Base-by-base conservation (phyloP, 1,284 basidiomycete species). In the Stygiomarasmius scandens region DNA sequence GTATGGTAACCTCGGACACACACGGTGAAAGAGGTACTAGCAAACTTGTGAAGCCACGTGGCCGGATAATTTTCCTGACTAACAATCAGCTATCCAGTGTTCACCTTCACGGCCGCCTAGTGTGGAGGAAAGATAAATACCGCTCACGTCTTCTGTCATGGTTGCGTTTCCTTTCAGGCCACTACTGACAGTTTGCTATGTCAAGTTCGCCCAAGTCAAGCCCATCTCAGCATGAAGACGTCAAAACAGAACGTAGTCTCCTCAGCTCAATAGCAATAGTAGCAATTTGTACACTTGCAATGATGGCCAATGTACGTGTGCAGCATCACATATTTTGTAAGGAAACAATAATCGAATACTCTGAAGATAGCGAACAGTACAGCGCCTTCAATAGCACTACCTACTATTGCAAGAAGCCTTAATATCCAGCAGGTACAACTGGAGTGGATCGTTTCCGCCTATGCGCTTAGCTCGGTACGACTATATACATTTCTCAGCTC, bases 381-480 rank as follows among this genome's bases (percentile, higher is more conserved):
- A 4, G 68, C 72, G 1, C 67, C 71, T 1, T 67, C 73, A 2
- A 82, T 87, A 49, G 74, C 83, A 0, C 70, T 89, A 6, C 85
- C 86, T 0, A 76, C 74, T 0, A 84, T 86, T 45, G 81, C 80
- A 27, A 48, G 58, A 4, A 78, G 80, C 23, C 69, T 86, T n/a
- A 58, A 73, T 44, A 78, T 83, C 23, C 63, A 67, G 8, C 64
- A 76, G 49, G 71, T 75, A 54, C 63, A 77, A 36, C 71, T 92
- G 1, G 83, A 90, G 62, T 93, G 91, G 90, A 73, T 89, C 2
- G 67, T 84, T 67, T 48, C 74, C 38, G 78, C 76, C 0, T 82
- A 79, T 63, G 70, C 79, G 8, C 62, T 84, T 34, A 83, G 78
- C 54, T 80, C 78, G 34, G 81, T 80, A 53, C 52, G 78, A n/a